Evolutionary conservation across 2,329 filamentous ascomycete species (phyloP).

Genomic region (Sporothrix luriei): DNA sequence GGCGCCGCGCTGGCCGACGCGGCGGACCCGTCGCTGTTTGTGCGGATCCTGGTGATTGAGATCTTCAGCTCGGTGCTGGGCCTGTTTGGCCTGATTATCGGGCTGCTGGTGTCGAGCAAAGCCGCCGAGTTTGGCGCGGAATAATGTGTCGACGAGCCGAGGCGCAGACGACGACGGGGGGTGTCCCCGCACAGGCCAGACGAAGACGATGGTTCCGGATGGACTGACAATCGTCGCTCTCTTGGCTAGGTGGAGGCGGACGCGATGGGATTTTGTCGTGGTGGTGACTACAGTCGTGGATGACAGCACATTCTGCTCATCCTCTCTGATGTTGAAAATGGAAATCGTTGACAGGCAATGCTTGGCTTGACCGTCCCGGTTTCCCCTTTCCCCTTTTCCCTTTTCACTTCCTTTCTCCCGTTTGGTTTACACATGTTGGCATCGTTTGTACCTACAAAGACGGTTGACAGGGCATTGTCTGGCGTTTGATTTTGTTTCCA

Average conservation of each 20-base stretch:
- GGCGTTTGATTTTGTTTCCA: conserved; percentile 27
- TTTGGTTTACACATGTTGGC: conserved; percentile 25
- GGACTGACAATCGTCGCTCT: not conserved
- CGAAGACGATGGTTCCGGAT: not conserved
- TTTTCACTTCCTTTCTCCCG: not conserved
- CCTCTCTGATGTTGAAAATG: not conserved
- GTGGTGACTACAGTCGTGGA: not conserved
- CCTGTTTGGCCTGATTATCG: conserved; percentile 93
- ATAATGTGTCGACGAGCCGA: not conserved
- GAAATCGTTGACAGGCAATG: not conserved
- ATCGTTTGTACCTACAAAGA: conserved; percentile 23
- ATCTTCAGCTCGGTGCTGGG: conserved; percentile 98
- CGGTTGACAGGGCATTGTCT: conserved; percentile 30
- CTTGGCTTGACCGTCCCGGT: no score
- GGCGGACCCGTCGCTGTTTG: conserved; percentile 90
- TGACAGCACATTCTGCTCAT: not conserved
- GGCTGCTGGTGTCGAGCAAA: conserved; percentile 83
- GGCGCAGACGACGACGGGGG: not conserved
- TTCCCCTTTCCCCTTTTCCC: no score
- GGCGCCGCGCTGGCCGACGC: conserved; percentile 95
- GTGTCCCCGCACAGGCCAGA: no score
- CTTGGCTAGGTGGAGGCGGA: no score
- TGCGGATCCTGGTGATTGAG: conserved; percentile 98
- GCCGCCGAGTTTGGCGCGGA: conserved; percentile 68
- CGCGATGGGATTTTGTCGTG: not conserved